Evolutionary conservation across 2,329 filamentous ascomycete genomes (phyloP), one percentile per base, ranked within the genome.

Genomic region (Cercospora nicotianae): DNA sequence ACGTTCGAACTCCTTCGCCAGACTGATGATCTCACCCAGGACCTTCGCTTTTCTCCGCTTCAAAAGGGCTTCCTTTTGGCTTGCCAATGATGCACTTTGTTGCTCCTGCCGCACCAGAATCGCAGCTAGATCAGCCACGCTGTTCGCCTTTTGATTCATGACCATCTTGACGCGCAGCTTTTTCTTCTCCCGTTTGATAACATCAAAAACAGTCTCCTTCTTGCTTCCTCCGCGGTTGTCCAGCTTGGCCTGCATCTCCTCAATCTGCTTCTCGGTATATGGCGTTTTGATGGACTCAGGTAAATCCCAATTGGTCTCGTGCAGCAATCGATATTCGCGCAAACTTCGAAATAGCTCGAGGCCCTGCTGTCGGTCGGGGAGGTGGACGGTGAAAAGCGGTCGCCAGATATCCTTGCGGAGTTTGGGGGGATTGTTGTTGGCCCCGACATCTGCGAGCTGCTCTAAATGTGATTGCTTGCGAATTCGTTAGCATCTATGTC

Each of bases 101-200:
- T 79, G 73, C 51, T 83, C 79, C 72, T 87, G 85, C 68, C 84
- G 81, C 28, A 77, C 69, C 63, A 89, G 75, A 3, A 88, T 86
- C 20, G 85, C 84, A 0, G 87, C 86, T 26, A 88, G 75, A 73
- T 90, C 88, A 5, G 87, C 87, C 20, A 88, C 82, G 53, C 81
- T 83, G 66, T 87, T 89, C n/a, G 86, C 87, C 76, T 87, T 88
- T 75, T 90, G 87, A 74, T 90, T 81, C 87, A 89, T 89, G 55
- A 89, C 80, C 65, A 80, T 81, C n/a, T 83, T 83, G 23, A 84
- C 80, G 68, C 83, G 82, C 77, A 85, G 83, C 70, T 81, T 83
- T 77, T 72, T 82, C 80, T 72, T 79, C 73, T 67, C 73, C 76
- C 73, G 67, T 65, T 70, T 72, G 63, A 77, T 76, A 23, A 78